A percentile compares a stretch with the other conserved stretches of the same genome.
These are phyloP conservation scores for Asclepias syriaca DNA, from an alignment of 257 asterid species.

Conservation along the genomic window DNA sequence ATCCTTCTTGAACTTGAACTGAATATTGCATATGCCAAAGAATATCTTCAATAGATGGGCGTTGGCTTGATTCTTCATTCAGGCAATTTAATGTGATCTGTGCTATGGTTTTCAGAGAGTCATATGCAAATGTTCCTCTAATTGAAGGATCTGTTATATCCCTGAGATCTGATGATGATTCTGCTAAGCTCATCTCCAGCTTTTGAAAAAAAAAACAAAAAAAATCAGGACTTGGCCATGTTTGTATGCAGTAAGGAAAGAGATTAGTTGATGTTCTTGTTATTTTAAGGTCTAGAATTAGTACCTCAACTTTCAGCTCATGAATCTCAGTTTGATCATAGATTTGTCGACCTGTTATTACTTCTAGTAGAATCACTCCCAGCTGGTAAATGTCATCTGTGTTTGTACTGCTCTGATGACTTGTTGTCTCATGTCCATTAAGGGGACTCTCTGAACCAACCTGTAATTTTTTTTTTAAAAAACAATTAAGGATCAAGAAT, in stretches of 20 bases:
- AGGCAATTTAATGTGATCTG: conserved; percentile 78
- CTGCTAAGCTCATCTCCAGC: conserved; percentile 79
- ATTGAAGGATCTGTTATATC: conserved; percentile 76
- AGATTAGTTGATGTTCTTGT: background rate
- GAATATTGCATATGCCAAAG: conserved; percentile 99
- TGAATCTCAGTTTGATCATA: conserved; percentile 55
- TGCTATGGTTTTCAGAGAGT: conserved; percentile 69
- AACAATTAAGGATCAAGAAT: too few relatives aligned
- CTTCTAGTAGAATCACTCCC: conserved; percentile 67
- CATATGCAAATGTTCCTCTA: conserved; percentile 79
- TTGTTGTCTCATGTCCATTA: conserved; percentile 40
- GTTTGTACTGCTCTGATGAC: conserved; percentile 33
- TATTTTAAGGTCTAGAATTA: background rate
- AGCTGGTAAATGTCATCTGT: conserved; percentile 74
- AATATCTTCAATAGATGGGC: conserved; percentile 92
- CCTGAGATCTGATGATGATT: conserved; percentile 63
- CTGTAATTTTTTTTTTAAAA: conserved; percentile 23
- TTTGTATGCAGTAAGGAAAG: background rate
- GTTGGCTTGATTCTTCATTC: conserved; percentile 46
- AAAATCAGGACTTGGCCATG: too few relatives aligned
- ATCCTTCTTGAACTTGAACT: conserved; percentile 95
- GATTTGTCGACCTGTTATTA: conserved; percentile 59
- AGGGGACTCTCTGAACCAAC: conserved; percentile 59
- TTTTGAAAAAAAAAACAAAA: conserved; percentile 16
- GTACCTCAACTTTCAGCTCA: conserved; percentile 70